These are phyloP conservation scores for Curvularia spicifera DNA, from an alignment of 2,329 filamentous ascomycete genomes.

Conservation along the genomic window DNA sequence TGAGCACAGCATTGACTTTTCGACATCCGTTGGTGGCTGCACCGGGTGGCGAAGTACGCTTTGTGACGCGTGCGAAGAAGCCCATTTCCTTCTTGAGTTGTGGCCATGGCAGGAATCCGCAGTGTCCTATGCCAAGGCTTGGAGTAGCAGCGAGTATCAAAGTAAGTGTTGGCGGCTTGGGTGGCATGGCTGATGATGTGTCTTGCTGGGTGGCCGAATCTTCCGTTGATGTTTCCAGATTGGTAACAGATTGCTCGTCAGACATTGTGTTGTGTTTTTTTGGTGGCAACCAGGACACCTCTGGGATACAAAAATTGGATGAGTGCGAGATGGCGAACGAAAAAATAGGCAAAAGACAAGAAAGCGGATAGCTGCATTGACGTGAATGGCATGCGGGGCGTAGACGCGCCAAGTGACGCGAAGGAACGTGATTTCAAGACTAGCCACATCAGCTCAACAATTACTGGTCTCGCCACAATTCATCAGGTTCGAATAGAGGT, in stretches of 20 bases:
- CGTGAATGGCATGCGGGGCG: slow-evolving; percentile 18
- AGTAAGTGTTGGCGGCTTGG: slow-evolving; percentile 68
- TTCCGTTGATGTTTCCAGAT: slow-evolving; percentile 3
- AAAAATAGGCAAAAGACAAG: background rate
- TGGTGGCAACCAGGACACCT: background rate
- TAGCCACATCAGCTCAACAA: background rate
- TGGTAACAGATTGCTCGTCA: slow-evolving; percentile 6
- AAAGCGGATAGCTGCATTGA: slow-evolving; percentile 7
- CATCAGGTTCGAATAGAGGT: background rate
- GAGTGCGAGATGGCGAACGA: background rate
- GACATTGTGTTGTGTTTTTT: slow-evolving; percentile 14
- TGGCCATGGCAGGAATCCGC: slow-evolving; percentile 85
- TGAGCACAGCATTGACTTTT: slow-evolving; percentile 73
- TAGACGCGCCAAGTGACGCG: slow-evolving; percentile 31
- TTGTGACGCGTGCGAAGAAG: slow-evolving; percentile 91
- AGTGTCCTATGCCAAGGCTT: slow-evolving; percentile 83
- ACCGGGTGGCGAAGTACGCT: slow-evolving; percentile 58
- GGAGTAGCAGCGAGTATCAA: slow-evolving; percentile 93
- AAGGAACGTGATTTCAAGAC: slow-evolving; percentile 29
- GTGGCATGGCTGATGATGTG: slow-evolving; percentile 23
- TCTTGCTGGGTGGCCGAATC: background rate
- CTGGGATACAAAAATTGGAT: background rate
- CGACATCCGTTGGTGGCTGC: slow-evolving; percentile 9
- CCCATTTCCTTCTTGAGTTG: slow-evolving; percentile 89
- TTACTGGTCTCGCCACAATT: background rate